phyloP scores from a whole-genome alignment of 1,284 basidiomycete species.

The Cryptococcus maquisensis region DNA sequence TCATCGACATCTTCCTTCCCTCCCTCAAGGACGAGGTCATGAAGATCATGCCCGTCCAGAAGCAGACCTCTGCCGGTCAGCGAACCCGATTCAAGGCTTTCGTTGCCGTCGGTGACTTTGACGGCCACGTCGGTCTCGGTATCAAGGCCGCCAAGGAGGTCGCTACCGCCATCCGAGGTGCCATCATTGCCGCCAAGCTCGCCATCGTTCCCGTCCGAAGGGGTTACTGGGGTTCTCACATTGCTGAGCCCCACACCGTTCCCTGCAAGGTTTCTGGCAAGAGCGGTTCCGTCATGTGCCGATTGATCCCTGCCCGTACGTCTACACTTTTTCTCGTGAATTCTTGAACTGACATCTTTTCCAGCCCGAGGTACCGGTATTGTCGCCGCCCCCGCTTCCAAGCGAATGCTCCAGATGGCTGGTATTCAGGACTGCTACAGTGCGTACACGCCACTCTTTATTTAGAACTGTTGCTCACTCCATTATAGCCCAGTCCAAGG shows the following conservation, averaged over 20 bases:
- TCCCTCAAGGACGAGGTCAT: constrained; percentile 99
- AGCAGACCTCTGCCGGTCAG: constrained; percentile 99
- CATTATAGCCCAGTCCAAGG: constrained; percentile 88
- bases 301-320: constrained; percentile 85
- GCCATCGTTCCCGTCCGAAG: constrained; percentile 96
- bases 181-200: constrained; percentile 98
- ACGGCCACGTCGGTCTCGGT: constrained; percentile 98
- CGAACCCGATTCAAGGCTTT: constrained; percentile 99
- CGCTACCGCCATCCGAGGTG: constrained; percentile 97
- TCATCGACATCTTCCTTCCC: constrained; percentile 95
- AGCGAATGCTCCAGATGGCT: constrained; percentile 94
- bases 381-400: constrained; percentile 96
- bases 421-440: constrained; percentile 78
- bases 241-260: constrained; percentile 98
- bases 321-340: constrained; percentile 6
- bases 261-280: constrained; percentile 98
- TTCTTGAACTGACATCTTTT: not conserved
- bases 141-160: constrained; percentile 99
- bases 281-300: constrained; percentile 98
- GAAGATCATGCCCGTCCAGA: constrained; percentile 99
- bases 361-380: constrained; percentile 91
- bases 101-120: constrained; percentile 97
- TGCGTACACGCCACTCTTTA: constrained; percentile 10
- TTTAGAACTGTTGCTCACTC: constrained; percentile 33
- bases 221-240: constrained; percentile 99